Conservation (phyloP, 495 filamentous ascomycete species). For the Penicillium soppii region DNA sequence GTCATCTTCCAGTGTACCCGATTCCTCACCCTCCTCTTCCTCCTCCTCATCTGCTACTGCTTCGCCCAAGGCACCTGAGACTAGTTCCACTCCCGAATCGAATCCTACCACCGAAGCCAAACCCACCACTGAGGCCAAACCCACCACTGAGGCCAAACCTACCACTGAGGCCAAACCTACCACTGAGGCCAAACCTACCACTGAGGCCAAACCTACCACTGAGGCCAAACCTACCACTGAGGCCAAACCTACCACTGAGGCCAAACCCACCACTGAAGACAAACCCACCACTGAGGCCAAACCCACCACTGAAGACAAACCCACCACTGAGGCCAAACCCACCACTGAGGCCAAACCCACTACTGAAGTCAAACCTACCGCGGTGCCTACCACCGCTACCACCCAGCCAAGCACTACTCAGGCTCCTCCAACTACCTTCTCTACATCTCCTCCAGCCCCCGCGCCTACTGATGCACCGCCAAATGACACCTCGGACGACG, state of each 20-base stretch:
- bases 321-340: background rate
- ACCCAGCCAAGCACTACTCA: background rate
- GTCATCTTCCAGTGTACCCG: constrained; percentile 27
- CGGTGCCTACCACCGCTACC: too few relatives aligned
- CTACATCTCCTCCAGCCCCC: constrained; percentile 1
- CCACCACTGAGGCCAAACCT: background rate
- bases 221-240: background rate
- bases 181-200: too few relatives aligned
- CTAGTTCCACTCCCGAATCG: too few relatives aligned
- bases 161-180: background rate
- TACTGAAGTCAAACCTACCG: too few relatives aligned
- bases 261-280: background rate
- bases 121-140: background rate
- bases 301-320: background rate
- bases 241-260: background rate
- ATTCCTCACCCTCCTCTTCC: constrained; percentile 30
- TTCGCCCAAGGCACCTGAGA: constrained; percentile 25
- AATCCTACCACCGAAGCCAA: background rate
- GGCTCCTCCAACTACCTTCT: background rate
- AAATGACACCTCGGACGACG: background rate
- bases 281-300: background rate
- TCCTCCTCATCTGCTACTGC: constrained; percentile 28
- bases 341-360: background rate
- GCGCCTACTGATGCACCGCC: constrained; percentile 5
- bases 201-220: background rate